Evolutionary conservation across 768 basidiomycete species (phyloP).

Genomic region (Neoboletus magnificus): DNA sequence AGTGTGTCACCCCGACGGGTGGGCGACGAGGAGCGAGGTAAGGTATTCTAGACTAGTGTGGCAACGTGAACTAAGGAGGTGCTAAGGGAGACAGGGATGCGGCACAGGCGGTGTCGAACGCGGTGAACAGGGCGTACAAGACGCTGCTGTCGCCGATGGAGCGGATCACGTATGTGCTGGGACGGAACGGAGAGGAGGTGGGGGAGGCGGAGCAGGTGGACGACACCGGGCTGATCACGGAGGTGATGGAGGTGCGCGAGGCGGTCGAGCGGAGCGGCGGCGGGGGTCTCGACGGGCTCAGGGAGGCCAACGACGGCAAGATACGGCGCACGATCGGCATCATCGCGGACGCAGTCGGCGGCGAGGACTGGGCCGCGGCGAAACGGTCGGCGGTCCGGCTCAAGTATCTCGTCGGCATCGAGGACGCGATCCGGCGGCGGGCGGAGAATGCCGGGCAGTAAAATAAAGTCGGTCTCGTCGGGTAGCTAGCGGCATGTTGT

Average conservation of each 20-base stretch:
- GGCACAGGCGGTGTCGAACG: conserved; percentile 51
- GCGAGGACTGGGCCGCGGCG: conserved; percentile 52
- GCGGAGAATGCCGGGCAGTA: conserved; percentile 21
- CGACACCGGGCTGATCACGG: conserved; percentile 66
- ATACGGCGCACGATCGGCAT: conserved; percentile 43
- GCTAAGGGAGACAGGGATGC: conserved; percentile 22
- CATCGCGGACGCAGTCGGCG: conserved; percentile 49
- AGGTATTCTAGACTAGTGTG: conserved; percentile 10
- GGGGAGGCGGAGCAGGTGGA: conserved; percentile 70
- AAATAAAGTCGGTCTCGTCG: background rate
- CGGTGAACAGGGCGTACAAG: conserved; percentile 81
- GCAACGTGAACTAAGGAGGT: conserved; percentile 6
- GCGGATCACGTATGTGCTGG: conserved; percentile 80
- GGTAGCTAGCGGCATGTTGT: background rate
- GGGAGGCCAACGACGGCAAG: conserved; percentile 56
- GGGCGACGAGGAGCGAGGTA: conserved; percentile 66
- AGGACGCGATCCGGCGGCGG: conserved; percentile 28
- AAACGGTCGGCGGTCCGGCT: conserved; percentile 64
- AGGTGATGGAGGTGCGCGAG: conserved; percentile 79
- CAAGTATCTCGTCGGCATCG: conserved; percentile 68
- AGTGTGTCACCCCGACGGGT: conserved; percentile 83
- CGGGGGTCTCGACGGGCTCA: conserved; percentile 48
- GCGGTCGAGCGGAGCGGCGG: conserved; percentile 59
- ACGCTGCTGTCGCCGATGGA: conserved; percentile 67
- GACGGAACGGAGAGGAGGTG: conserved; percentile 52